Conservation (phyloP, 73 alveolate genomes). For the Tetrahymena elliotti region DNA sequence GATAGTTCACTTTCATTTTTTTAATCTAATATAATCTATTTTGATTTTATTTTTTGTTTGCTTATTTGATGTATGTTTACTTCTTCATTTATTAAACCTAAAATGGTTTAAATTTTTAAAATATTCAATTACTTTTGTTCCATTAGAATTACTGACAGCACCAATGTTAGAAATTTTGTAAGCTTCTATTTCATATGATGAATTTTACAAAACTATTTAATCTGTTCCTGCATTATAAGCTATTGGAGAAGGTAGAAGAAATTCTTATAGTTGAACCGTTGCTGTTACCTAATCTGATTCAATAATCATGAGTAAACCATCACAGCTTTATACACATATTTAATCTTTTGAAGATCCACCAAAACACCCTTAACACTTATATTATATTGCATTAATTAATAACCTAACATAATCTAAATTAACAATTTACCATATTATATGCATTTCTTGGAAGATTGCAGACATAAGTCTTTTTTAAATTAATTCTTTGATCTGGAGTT, state of each 20-base stretch:
- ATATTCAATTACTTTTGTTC: background rate
- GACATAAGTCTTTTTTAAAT: background rate
- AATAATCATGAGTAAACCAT: slow-evolving; percentile 24
- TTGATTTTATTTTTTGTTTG: background rate
- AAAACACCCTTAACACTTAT: slow-evolving; percentile 20
- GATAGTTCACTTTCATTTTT: background rate
- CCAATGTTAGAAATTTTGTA: slow-evolving; percentile 27
- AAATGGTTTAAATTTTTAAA: background rate
- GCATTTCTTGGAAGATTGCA: slow-evolving; percentile 22
- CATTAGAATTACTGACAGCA: background rate
- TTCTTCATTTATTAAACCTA: too few species aligned
- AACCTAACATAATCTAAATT: background rate
- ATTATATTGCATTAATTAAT: background rate
- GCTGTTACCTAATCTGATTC: slow-evolving; percentile 17
- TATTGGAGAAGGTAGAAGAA: slow-evolving; percentile 33
- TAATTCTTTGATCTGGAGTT: background rate
- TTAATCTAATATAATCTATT: background rate
- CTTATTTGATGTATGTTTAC: background rate
- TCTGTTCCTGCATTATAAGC: background rate
- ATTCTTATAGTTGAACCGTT: slow-evolving; percentile 6
- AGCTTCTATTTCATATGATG: slow-evolving; percentile 30
- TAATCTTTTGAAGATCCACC: slow-evolving; percentile 25
- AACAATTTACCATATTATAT: slow-evolving; percentile 10
- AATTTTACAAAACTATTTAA: slow-evolving; percentile 8
- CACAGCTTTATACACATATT: slow-evolving; percentile 34